A percentile compares a stretch with the other conserved stretches of the same genome.
Conservation (phyloP, 2,329 filamentous ascomycete genomes). For the Incumbomyces delicatus region DNA sequence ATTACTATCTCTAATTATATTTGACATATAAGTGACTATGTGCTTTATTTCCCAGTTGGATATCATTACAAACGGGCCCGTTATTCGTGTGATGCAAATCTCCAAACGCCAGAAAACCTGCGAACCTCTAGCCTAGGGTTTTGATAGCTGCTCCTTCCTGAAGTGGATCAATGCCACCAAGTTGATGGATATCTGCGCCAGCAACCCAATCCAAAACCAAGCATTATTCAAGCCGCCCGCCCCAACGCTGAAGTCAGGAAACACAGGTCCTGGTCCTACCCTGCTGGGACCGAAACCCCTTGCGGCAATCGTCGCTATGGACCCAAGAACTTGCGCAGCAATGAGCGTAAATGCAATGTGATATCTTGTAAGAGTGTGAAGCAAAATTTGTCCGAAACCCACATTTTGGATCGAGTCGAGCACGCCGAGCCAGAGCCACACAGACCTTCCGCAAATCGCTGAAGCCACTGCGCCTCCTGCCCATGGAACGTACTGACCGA, state of each 20-base stretch:
- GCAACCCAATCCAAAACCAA: conserved; percentile 45
- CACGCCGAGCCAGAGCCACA: conserved; percentile 52
- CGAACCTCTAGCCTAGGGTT: conserved; percentile 11
- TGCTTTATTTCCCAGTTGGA: too few species aligned
- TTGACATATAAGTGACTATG: too few species aligned
- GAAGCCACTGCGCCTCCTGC: conserved; percentile 35
- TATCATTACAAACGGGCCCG: too few species aligned
- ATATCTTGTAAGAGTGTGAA: conserved; percentile 47
- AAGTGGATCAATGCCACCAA: conserved; percentile 46
- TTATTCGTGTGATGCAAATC: too few species aligned
- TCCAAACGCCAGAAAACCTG: too few species aligned
- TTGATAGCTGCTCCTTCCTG: conserved; percentile 21
- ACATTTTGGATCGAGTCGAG: conserved; percentile 49
- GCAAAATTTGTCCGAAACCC: conserved; percentile 49
- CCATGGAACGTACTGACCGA: conserved; percentile 48
- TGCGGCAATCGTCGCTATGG: conserved; percentile 44
- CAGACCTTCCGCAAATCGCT: conserved; percentile 36
- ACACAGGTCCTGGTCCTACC: conserved; percentile 43
- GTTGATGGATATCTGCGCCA: conserved; percentile 44
- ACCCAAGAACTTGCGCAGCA: conserved; percentile 45
- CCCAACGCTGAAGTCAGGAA: conserved; percentile 24
- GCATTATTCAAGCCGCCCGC: conserved; percentile 26
- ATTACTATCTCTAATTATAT: too few species aligned
- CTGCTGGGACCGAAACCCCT: conserved; percentile 44
- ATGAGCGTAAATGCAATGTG: conserved; percentile 47